phyloP scores from a whole-genome alignment of 495 filamentous ascomycete species.

The Talaromyces nanjingensis region DNA sequence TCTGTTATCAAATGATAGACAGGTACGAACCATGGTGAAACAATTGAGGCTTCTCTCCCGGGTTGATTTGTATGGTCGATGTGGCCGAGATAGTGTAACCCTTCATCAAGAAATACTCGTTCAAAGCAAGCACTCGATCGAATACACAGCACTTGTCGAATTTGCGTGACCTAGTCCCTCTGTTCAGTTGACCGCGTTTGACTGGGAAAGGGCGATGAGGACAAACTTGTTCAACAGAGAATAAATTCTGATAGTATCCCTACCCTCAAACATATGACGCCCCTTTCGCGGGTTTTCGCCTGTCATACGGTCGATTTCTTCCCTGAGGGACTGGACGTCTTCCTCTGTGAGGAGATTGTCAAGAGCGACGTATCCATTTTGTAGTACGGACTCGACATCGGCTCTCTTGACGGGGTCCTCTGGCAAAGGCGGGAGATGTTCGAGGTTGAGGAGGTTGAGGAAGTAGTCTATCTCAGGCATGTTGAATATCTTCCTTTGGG shows the following conservation, averaged over 20 bases:
- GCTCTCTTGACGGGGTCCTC: slow-evolving; percentile 1
- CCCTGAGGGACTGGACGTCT: background rate
- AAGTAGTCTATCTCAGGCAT: slow-evolving; percentile 1
- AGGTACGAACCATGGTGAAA: slow-evolving; percentile 11
- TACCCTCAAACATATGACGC: slow-evolving; percentile 3
- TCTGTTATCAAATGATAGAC: background rate
- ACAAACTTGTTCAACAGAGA: slow-evolving; percentile 5
- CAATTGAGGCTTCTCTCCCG: slow-evolving; percentile 12
- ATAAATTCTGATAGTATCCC: background rate
- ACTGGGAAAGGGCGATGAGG: too few relatives aligned
- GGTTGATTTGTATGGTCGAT: slow-evolving; percentile 13
- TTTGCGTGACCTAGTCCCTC: background rate
- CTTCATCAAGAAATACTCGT: slow-evolving; percentile 4
- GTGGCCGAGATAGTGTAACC: background rate
- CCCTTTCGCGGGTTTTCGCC: background rate
- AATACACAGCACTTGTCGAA: slow-evolving; percentile 7
- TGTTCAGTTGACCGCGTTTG: background rate
- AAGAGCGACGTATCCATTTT: slow-evolving; percentile 1
- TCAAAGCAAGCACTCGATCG: slow-evolving; percentile 5
- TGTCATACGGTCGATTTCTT: slow-evolving; percentile 1
- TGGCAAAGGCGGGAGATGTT: background rate
- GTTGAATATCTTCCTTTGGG: background rate
- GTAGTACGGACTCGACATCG: background rate
- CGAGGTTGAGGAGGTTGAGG: background rate
- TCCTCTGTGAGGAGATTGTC: background rate